phyloP scores from a whole-genome alignment of 345 rosid genomes.

The Carallia brachiata region DNA sequence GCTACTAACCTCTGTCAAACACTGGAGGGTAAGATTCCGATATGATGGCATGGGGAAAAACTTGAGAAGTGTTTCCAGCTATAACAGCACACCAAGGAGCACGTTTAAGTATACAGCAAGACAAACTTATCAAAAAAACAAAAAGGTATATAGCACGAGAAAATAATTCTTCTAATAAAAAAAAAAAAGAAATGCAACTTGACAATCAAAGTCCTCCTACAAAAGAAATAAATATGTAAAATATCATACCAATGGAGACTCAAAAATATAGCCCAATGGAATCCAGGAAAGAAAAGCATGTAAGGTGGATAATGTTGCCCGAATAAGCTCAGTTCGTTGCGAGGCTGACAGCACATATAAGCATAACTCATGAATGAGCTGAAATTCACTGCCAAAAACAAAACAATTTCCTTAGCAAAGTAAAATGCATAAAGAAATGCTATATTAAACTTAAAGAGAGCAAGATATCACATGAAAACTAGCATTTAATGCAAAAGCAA shows the following conservation, averaged over 20 bases:
- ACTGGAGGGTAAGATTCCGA: conserved; percentile 93
- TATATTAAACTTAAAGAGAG: conserved; percentile 1
- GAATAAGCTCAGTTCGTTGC: conserved; percentile 90
- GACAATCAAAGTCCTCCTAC: conserved; percentile 14
- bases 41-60: conserved; percentile 75
- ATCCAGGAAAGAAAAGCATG: conserved; percentile 99
- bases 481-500: not conserved
- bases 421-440: not conserved
- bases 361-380: conserved; percentile 98
- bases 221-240: not conserved
- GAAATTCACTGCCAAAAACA: conserved; percentile 77
- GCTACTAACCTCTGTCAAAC: conserved; percentile 83
- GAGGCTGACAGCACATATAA: conserved; percentile 93
- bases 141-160: conserved; percentile 18
- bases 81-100: conserved; percentile 20
- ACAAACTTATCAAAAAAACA: conserved; percentile 6
- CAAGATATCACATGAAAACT: not conserved
- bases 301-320: conserved; percentile 89
- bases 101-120: conserved; percentile 15
- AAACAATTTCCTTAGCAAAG: conserved; percentile 20
- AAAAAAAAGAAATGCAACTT: conserved; percentile 5
- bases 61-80: conserved; percentile 95
- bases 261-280: conserved; percentile 98
- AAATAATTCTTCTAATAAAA: not conserved
- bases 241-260: conserved; percentile 79